Percentiles rank a stretch among this genome's conserved stretches.
Conservation (phyloP, 176 grass and related monocot species). For the Cenchrus purpureus region DNA sequence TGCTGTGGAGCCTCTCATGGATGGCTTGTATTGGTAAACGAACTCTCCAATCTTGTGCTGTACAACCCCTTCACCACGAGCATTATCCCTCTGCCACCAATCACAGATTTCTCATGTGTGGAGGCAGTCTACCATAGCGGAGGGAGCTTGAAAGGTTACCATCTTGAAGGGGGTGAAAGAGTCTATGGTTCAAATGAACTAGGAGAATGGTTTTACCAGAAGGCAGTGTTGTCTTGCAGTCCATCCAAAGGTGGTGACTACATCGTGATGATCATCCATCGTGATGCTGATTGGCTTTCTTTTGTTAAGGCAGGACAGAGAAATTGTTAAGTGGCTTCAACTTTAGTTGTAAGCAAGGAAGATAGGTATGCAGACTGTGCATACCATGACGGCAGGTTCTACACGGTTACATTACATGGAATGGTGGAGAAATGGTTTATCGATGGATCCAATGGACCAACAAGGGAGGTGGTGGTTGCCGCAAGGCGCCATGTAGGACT, state of each 20-base stretch:
- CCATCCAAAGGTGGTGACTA: constrained; percentile 3
- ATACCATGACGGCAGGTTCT: constrained; percentile 27
- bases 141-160: too few relatives aligned
- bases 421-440: neutral
- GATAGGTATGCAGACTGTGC: neutral
- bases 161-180: too few relatives aligned
- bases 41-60: too few relatives aligned
- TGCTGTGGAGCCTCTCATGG: too few relatives aligned
- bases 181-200: too few relatives aligned
- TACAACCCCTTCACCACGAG: too few relatives aligned
- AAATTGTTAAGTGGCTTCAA: neutral
- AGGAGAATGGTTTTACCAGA: neutral
- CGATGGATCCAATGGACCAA: neutral
- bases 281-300: neutral
- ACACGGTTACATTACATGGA: neutral
- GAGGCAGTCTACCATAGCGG: too few relatives aligned
- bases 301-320: constrained; percentile 10
- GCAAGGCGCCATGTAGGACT: too few relatives aligned
- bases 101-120: too few relatives aligned
- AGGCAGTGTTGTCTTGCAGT: constrained; percentile 20
- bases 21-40: too few relatives aligned
- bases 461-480: neutral
- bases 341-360: neutral
- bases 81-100: too few relatives aligned
- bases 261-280: constrained; percentile 9